Evolutionary conservation across 2,329 filamentous ascomycete species (phyloP).

Genomic region (Pyricularia sp.): DNA sequence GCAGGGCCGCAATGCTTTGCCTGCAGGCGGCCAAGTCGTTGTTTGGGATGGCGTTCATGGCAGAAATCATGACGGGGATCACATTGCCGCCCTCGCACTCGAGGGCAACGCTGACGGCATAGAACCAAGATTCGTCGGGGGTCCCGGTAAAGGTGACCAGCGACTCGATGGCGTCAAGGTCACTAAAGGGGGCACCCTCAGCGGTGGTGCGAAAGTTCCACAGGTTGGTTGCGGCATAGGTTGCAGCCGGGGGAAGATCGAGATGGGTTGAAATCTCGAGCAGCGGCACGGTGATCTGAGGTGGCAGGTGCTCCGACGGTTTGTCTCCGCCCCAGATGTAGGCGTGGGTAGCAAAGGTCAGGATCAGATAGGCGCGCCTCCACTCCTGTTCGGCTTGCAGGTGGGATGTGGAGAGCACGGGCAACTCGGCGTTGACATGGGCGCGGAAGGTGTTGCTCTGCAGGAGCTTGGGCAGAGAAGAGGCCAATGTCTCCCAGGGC

Average conservation of each 20-base stretch:
- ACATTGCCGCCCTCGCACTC: slow-evolving; percentile 70
- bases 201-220: slow-evolving; percentile 67
- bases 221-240: slow-evolving; percentile 75
- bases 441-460: slow-evolving; percentile 53
- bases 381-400: slow-evolving; percentile 62
- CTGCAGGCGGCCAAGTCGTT: slow-evolving; percentile 53
- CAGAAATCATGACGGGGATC: slow-evolving; percentile 68
- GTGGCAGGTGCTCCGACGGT: slow-evolving; percentile 64
- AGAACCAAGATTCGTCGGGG: slow-evolving; percentile 90
- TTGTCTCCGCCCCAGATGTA: slow-evolving; percentile 83
- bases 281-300: slow-evolving; percentile 68
- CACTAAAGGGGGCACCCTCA: slow-evolving; percentile 30
- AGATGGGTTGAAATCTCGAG: slow-evolving; percentile 62
- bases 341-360: slow-evolving; percentile 72
- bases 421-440: slow-evolving; percentile 51
- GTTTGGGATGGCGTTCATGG: slow-evolving; percentile 58
- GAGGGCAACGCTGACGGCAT: slow-evolving; percentile 78
- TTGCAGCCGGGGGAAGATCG: slow-evolving; percentile 79
- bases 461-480: slow-evolving; percentile 59
- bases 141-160: slow-evolving; percentile 83
- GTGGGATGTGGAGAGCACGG: slow-evolving; percentile 56
- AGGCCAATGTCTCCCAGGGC: slow-evolving; percentile 66
- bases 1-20: slow-evolving; percentile 36
- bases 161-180: slow-evolving; percentile 59
- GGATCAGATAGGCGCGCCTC: slow-evolving; percentile 69